Base-by-base conservation (phyloP, 768 basidiomycete species). In the Pholiota microspora region DNA sequence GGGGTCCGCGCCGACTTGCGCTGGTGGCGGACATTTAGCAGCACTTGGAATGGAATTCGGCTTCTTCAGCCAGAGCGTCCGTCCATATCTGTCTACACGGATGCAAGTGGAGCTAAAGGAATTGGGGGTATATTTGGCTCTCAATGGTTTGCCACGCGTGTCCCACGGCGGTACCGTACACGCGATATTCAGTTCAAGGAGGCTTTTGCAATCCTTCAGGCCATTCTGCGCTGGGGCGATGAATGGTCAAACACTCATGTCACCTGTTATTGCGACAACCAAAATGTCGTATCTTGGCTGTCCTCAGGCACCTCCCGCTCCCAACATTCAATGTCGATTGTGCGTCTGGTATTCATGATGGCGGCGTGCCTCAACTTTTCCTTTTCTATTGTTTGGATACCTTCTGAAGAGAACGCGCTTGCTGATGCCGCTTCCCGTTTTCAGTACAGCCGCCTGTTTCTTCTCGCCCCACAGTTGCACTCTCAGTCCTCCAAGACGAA, bases 121-220 rank as follows among this genome's bases (percentile, higher is more conserved):
- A 6, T 31, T 31, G 29, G 29, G 29, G 29, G 29, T 31, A 6
- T 6, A 6, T 6, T 6, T 31, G 29, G 29, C 29, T 12, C 46
- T 16, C n/a, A 10, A 0, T 71, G 69, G 68, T 73, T 70, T 55
- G 58, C 68, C 1, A 32, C 61, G 0, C 54, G 61, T 0, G 32
- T 54, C 5, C 67, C 72, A 10, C 54, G 65, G 0, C 67, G 62
- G 24, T 65, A 55, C 31, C 62, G 62, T 4, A 16, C 8, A 0
- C 38, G 51, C 0, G 63, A 72, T 47, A 73, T 74, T 13, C 69
- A 71, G 46, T 67, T 69, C 59, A 73, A 73, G 49, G 71, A 72
- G 49, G 45, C 68, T 0, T 65, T 45, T 40, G 70, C 72, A 0
- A 63, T 73, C 2, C 53, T 70, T 0, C 65, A 71, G 4, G 67